A percentile compares a stretch with the other conserved stretches of the same genome.
Evolutionary conservation across 2,329 filamentous ascomycete genomes (phyloP).

Genomic region (Stachybotrys chlorohalonatus): DNA sequence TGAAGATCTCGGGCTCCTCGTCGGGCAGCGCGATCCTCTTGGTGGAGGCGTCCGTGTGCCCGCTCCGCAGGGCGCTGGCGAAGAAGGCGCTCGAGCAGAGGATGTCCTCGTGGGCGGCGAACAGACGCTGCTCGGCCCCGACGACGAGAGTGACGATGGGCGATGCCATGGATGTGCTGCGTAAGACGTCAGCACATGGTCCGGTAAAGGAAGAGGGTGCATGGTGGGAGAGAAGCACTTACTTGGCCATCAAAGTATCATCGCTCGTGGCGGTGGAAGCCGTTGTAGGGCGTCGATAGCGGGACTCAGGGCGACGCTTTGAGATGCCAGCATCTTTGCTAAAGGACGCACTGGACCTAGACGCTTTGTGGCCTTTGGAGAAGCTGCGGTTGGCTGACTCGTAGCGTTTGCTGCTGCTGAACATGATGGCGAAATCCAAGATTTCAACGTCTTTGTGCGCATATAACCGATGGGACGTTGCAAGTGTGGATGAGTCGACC

Average conservation of each 20-base stretch:
- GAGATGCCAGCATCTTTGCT: constrained; percentile 44
- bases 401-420: constrained; percentile 30
- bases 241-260: constrained; percentile 35
- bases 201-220: not conserved
- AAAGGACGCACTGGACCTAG: constrained; percentile 45
- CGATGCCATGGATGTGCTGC: constrained; percentile 35
- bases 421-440: constrained; percentile 28
- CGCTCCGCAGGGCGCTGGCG: constrained; percentile 24
- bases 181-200: constrained; percentile 22
- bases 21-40: constrained; percentile 74
- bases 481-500: too few species aligned
- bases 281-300: constrained; percentile 37
- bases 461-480: too few species aligned
- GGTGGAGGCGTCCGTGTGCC: constrained; percentile 23
- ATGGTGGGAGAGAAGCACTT: constrained; percentile 12
- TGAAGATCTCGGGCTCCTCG: constrained; percentile 86
- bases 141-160: constrained; percentile 73
- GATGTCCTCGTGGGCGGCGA: constrained; percentile 84
- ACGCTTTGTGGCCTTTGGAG: constrained; percentile 40
- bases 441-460: too few species aligned
- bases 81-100: constrained; percentile 76
- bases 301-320: constrained; percentile 44
- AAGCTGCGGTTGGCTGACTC: constrained; percentile 41
- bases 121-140: constrained; percentile 75
- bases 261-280: constrained; percentile 30